A percentile compares a stretch with the other conserved stretches of the same genome.
Evolutionary conservation across 192 early-diverging fungal species (phyloP).

Genomic region (Podila clonocystis): DNA sequence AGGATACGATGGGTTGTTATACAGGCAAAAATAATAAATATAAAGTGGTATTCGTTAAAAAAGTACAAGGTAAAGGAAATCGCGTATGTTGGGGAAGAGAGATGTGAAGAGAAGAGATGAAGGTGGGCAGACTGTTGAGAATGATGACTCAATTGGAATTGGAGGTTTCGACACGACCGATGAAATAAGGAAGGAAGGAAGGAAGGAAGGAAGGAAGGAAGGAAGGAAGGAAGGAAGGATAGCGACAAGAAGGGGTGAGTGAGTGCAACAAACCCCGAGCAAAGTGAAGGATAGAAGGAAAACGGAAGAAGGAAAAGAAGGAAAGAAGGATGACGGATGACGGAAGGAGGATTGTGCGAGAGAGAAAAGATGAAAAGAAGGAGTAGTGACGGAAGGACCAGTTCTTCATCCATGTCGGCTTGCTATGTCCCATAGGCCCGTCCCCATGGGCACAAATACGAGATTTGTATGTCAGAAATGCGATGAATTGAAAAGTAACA

Average conservation of each 20-base stretch:
- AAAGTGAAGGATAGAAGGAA: background rate
- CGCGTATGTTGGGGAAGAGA: background rate
- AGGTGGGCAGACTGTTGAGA: background rate
- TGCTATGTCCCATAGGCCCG: too few relatives aligned
- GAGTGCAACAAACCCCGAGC: background rate
- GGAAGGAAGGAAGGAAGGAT: slow-evolving; percentile 1
- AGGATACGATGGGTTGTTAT: background rate
- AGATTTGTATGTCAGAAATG: background rate
- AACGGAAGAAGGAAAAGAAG: background rate
- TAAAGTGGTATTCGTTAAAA: background rate
- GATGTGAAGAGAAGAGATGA: background rate
- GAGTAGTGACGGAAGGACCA: background rate
- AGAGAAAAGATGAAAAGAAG: background rate
- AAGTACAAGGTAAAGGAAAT: background rate
- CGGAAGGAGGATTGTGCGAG: background rate
- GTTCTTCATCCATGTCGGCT: background rate
- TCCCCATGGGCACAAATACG: too few relatives aligned
- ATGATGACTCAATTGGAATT: slow-evolving; percentile 4
- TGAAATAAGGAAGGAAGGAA: background rate
- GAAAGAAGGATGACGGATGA: background rate
- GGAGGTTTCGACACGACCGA: background rate
- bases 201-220: background rate
- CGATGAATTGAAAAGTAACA: too few relatives aligned
- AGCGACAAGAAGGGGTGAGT: background rate
- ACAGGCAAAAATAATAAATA: background rate